These are phyloP conservation scores for Adenanthera pavonina DNA, from an alignment of 306 rosid species.

Conservation along the genomic window DNA sequence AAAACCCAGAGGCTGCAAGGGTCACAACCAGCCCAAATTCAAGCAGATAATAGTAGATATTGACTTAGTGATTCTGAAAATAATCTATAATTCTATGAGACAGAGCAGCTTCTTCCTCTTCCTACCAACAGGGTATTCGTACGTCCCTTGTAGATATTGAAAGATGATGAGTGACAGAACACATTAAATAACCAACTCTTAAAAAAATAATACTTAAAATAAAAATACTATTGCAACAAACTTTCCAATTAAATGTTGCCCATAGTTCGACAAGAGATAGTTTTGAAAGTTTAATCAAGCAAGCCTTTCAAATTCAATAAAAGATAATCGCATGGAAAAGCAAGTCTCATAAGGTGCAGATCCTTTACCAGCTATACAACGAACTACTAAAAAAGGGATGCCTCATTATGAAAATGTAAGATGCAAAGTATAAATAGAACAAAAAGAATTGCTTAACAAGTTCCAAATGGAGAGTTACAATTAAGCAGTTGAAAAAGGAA, in stretches of 20 bases:
- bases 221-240: background rate
- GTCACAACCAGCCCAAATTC: no score
- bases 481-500: background rate
- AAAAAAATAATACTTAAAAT: background rate
- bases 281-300: slow-evolving; percentile 1
- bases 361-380: background rate
- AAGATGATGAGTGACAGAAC: background rate
- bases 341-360: background rate
- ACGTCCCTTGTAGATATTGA: no score
- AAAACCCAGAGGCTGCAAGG: no score
- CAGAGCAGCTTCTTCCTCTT: background rate
- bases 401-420: background rate
- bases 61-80: no score
- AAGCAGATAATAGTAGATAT: no score
- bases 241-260: background rate
- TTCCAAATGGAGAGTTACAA: background rate
- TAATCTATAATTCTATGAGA: background rate
- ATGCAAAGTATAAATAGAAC: background rate
- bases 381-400: background rate
- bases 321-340: background rate
- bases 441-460: background rate
- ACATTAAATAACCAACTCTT: background rate
- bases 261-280: background rate
- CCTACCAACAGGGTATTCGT: background rate
- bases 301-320: slow-evolving; percentile 11